These are phyloP conservation scores for Luvunga scandens DNA, from an alignment of 345 rosid genomes.

Conservation along the genomic window DNA sequence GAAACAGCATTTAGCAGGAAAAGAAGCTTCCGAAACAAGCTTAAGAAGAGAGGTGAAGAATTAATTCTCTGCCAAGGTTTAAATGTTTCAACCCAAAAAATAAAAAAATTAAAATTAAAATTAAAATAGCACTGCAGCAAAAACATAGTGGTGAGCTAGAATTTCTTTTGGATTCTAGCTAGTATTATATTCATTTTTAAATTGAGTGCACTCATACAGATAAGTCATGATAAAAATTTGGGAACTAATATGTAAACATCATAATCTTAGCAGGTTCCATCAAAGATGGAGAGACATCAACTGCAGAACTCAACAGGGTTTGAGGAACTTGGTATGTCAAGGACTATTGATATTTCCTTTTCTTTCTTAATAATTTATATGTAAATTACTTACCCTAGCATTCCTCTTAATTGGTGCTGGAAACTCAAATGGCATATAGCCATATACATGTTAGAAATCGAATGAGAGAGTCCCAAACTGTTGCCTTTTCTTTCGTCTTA, in stretches of 20 bases:
- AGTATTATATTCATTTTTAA: neutral
- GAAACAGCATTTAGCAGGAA: constrained; percentile 74
- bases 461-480: too few relatives aligned
- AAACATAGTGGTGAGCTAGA: neutral
- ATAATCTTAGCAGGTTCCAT: constrained; percentile 25
- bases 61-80: neutral
- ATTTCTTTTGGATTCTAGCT: neutral
- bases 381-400: neutral
- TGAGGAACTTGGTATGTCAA: constrained; percentile 21
- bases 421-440: neutral
- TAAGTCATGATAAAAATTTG: neutral
- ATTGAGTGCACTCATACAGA: neutral
- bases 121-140: neutral
- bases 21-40: constrained; percentile 74
- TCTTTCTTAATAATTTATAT: neutral
- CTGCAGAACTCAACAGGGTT: constrained; percentile 15
- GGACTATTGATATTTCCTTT: neutral
- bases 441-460: too few relatives aligned
- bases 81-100: neutral
- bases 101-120: too few relatives aligned
- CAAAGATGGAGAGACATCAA: constrained; percentile 12
- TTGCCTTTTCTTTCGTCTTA: too few relatives aligned
- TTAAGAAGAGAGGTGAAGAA: constrained; percentile 55
- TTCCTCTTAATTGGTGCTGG: neutral
- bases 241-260: constrained; percentile 3